A percentile compares a stretch with the other conserved stretches of the same genome.
Conservation (phyloP, 176 grass and related monocot species). For the Dactylis glomerata region DNA sequence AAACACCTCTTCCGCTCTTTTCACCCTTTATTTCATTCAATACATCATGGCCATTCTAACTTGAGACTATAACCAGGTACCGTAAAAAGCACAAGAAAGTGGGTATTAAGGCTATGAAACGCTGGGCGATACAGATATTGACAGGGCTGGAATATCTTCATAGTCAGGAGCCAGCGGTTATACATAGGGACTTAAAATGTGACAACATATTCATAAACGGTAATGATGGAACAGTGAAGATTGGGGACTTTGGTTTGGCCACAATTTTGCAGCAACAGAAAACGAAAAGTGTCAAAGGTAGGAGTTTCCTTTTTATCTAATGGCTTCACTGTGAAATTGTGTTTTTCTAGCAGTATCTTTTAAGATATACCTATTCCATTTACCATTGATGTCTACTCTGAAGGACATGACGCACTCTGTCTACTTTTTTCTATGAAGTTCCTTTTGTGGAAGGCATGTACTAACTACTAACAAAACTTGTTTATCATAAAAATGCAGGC, state of each 20-base stretch:
- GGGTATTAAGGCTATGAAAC: slow-evolving; percentile 38
- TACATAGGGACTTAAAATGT: slow-evolving; percentile 54
- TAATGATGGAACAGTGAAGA: slow-evolving; percentile 59
- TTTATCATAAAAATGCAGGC: slow-evolving; percentile 24
- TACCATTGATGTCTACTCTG: neutral
- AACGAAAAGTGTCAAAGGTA: slow-evolving; percentile 39
- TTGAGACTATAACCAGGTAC: slow-evolving; percentile 23
- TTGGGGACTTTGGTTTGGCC: slow-evolving; percentile 46
- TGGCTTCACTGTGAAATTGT: neutral
- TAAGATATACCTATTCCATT: neutral
- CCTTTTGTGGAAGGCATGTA: neutral
- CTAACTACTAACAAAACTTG: neutral
- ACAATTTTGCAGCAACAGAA: slow-evolving; percentile 47
- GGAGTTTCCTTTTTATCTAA: neutral
- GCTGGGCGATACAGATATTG: slow-evolving; percentile 49
- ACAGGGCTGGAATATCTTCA: slow-evolving; percentile 46
- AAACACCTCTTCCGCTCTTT: no score
- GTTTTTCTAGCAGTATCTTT: neutral
- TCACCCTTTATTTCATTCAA: neutral
- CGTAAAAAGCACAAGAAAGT: slow-evolving; percentile 50
- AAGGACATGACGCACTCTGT: neutral
- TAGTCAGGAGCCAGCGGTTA: slow-evolving; percentile 29
- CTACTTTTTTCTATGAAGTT: neutral
- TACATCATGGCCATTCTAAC: neutral
- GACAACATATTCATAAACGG: slow-evolving; percentile 62